phyloP scores from a whole-genome alignment of 1,139 yeast genomes.

The Scheffersomyces quercinus region DNA sequence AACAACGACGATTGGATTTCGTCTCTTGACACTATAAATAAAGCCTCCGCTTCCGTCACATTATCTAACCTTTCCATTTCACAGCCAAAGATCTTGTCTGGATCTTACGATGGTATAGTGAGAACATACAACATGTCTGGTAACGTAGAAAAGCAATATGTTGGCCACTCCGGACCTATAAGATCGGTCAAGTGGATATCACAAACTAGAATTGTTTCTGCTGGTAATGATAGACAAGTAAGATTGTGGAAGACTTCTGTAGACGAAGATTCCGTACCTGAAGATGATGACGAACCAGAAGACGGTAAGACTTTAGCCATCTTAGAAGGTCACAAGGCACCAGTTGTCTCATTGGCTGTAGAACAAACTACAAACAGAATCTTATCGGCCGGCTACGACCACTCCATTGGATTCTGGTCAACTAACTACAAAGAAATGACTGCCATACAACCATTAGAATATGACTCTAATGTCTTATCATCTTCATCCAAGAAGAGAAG shows the following conservation, averaged over 20 bases:
- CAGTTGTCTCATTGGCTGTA: slow-evolving; percentile 77
- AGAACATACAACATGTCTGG: slow-evolving; percentile 87
- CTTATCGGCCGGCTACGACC: slow-evolving; percentile 83
- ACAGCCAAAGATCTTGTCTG: slow-evolving; percentile 68
- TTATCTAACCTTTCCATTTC: slow-evolving; percentile 28
- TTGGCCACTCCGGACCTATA: slow-evolving; percentile 87
- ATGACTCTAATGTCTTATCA: slow-evolving; percentile 52
- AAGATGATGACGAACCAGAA: slow-evolving; percentile 54
- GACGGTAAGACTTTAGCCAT: slow-evolving; percentile 80
- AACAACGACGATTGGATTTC: slow-evolving; percentile 97
- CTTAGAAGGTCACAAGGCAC: slow-evolving; percentile 85
- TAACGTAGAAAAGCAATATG: slow-evolving; percentile 74
- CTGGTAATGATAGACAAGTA: slow-evolving; percentile 85
- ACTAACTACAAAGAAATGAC: slow-evolving; percentile 83
- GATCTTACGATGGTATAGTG: slow-evolving; percentile 93
- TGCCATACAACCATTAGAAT: slow-evolving; percentile 61
- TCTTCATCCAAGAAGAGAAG: slow-evolving; percentile 89
- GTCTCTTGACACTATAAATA: slow-evolving; percentile 57
- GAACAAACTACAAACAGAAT: slow-evolving; percentile 54
- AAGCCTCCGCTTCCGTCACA: slow-evolving; percentile 25
- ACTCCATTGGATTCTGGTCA: slow-evolving; percentile 85
- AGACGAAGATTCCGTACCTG: slow-evolving; percentile 35
- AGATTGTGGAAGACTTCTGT: slow-evolving; percentile 81
- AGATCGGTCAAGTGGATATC: slow-evolving; percentile 79
- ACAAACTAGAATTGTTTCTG: slow-evolving; percentile 75